Conservation (phyloP, 306 rosid genomes). For the Quercus suber region DNA sequence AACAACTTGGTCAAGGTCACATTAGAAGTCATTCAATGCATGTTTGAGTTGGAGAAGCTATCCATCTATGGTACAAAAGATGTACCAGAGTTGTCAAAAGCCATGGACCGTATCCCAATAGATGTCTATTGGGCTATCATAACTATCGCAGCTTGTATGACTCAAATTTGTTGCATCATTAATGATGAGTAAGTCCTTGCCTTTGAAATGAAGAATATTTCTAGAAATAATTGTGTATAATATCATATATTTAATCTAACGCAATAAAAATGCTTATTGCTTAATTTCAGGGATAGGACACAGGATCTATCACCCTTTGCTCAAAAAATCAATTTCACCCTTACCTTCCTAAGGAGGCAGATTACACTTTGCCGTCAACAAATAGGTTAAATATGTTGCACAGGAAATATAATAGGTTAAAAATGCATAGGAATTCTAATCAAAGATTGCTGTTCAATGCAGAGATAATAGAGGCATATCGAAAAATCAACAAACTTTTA, state of each 20-base stretch:
- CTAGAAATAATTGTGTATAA: neutral
- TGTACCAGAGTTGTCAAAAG: constrained; percentile 36
- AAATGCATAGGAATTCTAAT: neutral
- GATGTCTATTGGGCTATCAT: constrained; percentile 70
- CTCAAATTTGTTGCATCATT: constrained; percentile 41
- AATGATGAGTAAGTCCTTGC: constrained; percentile 34
- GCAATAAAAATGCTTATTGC: neutral
- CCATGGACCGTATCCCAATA: constrained; percentile 39
- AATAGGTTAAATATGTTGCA: constrained; percentile 22
- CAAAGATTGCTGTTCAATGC: neutral
- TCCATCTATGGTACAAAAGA: constrained; percentile 28
- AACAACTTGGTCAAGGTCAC: constrained; percentile 48
- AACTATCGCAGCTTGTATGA: constrained; percentile 44
- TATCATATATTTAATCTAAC: neutral
- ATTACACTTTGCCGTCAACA: constrained; percentile 20
- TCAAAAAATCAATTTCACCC: constrained; percentile 45
- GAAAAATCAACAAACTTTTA: neutral
- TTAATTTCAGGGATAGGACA: constrained; percentile 29
- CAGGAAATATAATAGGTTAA: neutral
- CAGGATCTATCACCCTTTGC: constrained; percentile 39
- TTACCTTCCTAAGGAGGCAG: constrained; percentile 39
- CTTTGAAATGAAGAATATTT: no score
- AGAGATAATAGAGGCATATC: constrained; percentile 21
- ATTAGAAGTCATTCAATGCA: constrained; percentile 41
- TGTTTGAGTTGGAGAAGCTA: constrained; percentile 45